Base-by-base conservation (phyloP, 2,329 filamentous ascomycete species). In the Clonostachys sp. region DNA sequence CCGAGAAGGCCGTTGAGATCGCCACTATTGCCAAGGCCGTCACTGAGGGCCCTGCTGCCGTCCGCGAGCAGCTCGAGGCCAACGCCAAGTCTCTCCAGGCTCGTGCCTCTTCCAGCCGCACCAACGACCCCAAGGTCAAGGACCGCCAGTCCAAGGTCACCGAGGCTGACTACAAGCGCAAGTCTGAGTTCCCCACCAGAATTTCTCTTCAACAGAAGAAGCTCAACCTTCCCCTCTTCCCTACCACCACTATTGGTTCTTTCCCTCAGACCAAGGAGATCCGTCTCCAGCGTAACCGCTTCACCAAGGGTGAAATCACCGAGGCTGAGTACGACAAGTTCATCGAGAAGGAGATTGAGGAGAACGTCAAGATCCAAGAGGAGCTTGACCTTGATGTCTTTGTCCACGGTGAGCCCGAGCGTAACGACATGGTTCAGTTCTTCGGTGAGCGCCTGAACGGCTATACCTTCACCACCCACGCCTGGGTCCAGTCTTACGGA, bases 341-440 rank as follows among this genome's bases (percentile, higher is more conserved):
- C 82, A 99, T 99, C 61, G 89, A 97, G 83, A 88, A 95, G 81
- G 94, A 99, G 83, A 99, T 99, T 62, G 80, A 90, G 64, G 86
- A 95, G 54, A 90, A 92, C 66, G 83, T 99, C 74, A 89, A 91
- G 80, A 89, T 97, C 72, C 94, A 99, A 78, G 91, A 97, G 64
- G 94, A 97, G 78, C 91, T 99, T 64, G 91, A 84, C 71, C 86
- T 99, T 47, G 94, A 99, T 61, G 94, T 99, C 70, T 89, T 88
- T 68, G 94, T 99, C 56, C 94, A 99, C 80, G 94, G 94, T 68
- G 94, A 99, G 83, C 94, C 94, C 51, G 94, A 99, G 84, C 91
- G 94, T 72, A 99, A 99, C 78, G 94, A 99, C 85, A 99, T 99
- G 94, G 94, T 99, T 46, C 94, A 99, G 77, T 99, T 96, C 86